Base-by-base conservation (phyloP, 2,329 filamentous ascomycete genomes). In the Zasmidium angulare region DNA sequence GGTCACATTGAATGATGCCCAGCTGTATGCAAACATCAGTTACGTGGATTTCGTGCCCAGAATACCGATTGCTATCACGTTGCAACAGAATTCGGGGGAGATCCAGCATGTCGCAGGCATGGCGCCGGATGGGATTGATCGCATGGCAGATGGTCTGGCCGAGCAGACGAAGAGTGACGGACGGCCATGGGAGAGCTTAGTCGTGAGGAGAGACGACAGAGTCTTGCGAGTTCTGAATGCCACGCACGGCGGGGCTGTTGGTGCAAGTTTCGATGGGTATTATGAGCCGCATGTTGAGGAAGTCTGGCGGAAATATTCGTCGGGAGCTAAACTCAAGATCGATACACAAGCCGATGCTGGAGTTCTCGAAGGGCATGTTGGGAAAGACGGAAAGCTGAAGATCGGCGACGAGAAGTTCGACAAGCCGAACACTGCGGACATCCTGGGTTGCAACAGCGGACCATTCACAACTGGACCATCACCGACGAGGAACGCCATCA, bases 381-480 rank as follows among this genome's bases (percentile, higher is more conserved):
- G 69, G 10, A 66, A 73, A 23, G 63, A 65, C 9, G 70, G 73
- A 26, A 68, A 68, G 49, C 71, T 86, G 12, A 72, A 74, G 2
- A 81, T 86, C 53, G 75, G 76, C 1, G 69, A 75, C 9, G 74
- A 76, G 31, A 75, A 77, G 1, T 90, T 90, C 71, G 60, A 70
- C 1, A 79, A 83, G 60, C 88, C 88, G 0, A 81, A 75, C 2
- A 85, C 84, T 0, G 77, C 77, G 11, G 88, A 91, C 71, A 87
- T 91, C 59, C 83, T 90, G 63, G 83, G 82, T 26, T 90, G 87
- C 74, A 88, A 84, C 68, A 85, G 81, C 7, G 86, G 86, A 0
- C 85, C 86, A 0, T 89, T 89, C 67, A 78, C 79, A 58, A 70
- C 78, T 43, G 70, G 83, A 53, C 64, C 72, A 0, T 75, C 75